Evolutionary conservation across 306 rosid genomes (phyloP), one percentile per base, ranked within the genome.

Genomic region (Citrullus mucosospermus): DNA sequence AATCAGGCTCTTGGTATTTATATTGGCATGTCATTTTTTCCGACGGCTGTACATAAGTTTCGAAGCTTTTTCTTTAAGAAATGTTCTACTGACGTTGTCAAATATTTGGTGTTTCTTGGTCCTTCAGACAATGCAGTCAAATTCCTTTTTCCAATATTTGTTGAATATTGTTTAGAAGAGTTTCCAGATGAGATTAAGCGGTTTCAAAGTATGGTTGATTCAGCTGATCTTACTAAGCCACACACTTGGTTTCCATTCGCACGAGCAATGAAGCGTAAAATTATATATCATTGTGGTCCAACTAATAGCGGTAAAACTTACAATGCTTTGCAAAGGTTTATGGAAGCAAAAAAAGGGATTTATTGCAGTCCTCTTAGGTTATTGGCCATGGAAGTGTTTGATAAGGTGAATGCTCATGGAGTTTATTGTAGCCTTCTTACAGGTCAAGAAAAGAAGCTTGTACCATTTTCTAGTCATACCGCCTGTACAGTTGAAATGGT

Each of bases 211-310:
- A 88, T 91, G 88, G 79, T 92, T 84, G 85, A 80, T 73, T 82
- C 90, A 0, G 97, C 95, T 1, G 97, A 94, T 84, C 97, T 94
- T 82, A 94, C 95, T 0, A 87, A 89, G 82, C 98, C 97, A 10
- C 93, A 89, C 77, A 87, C 97, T 9, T 94, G 98, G 97, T 94
- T 92, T 81, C 98, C 98, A 0, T 94, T 94, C 11, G 98, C 98
- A 0, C 86, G 97, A 80, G 97, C 95, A 0, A 94, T 94, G 98
- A 94, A 88, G 78, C 89, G 97, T 36, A 94, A 92, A 87, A 90
- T 94, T 78, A 55, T 94, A 75, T 94, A 92, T 82, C 98, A 94
- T 68, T 92, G 96, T 76, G 98, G 98, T 36, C 98, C 98, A 11
- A 94, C 97, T n/a, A 94, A 92, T 78, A 94, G 98, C 70, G 97